These are phyloP conservation scores for Metarhizium humberi DNA, from an alignment of 2,329 filamentous ascomycete species.

Conservation along the genomic window DNA sequence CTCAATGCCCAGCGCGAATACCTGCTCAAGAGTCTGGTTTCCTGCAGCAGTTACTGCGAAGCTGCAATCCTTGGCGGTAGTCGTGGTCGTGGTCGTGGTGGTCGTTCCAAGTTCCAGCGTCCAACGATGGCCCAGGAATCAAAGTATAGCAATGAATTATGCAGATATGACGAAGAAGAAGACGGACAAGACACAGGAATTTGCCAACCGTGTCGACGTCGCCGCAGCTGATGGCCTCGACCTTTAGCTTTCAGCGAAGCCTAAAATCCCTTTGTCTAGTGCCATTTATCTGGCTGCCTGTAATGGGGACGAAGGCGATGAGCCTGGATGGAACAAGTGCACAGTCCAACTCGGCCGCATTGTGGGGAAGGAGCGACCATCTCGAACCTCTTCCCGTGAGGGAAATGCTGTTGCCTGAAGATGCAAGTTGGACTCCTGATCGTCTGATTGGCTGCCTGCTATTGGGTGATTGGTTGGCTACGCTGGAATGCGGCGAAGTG, in stretches of 20 bases:
- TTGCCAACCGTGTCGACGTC: not conserved
- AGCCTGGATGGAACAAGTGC: not conserved
- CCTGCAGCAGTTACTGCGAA: too few species aligned
- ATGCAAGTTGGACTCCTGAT: not conserved
- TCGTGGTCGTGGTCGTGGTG: too few species aligned
- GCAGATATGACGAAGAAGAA: not conserved
- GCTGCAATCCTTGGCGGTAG: too few species aligned
- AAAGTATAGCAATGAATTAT: not conserved
- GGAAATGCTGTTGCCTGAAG: slow-evolving; percentile 12
- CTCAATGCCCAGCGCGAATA: too few species aligned
- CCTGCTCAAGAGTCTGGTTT: too few species aligned
- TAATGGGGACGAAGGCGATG: slow-evolving; percentile 1
- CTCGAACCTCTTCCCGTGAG: not conserved
- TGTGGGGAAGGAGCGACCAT: slow-evolving; percentile 1
- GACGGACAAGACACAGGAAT: not conserved
- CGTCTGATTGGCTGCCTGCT: slow-evolving; percentile 1
- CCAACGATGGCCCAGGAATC: not conserved
- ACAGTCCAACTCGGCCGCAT: not conserved
- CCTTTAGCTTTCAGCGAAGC: not conserved
- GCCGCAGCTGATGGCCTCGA: not conserved
- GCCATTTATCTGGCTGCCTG: slow-evolving; percentile 7
- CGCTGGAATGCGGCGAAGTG: not conserved
- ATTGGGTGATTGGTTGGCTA: not conserved
- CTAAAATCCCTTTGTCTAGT: not conserved
- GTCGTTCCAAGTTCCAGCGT: not conserved